A percentile compares a stretch with the other conserved stretches of the same genome.
Conservation (phyloP, 805 yeast genomes). For the Pichia cabralensis region DNA sequence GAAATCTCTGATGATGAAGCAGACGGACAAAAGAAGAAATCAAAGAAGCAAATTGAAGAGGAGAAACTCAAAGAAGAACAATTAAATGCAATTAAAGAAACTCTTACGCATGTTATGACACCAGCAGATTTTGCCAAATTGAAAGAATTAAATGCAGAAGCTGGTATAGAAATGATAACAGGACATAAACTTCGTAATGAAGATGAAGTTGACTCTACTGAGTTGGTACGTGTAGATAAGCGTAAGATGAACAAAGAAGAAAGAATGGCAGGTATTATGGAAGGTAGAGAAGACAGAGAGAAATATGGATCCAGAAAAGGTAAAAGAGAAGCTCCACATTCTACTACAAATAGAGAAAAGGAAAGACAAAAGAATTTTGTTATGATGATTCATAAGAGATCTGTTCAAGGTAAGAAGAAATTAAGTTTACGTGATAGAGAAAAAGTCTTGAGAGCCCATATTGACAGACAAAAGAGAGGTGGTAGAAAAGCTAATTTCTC, state of each 20-base stretch:
- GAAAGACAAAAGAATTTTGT: slow-evolving; percentile 97
- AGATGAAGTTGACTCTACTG: slow-evolving; percentile 72
- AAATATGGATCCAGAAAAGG: slow-evolving; percentile 85
- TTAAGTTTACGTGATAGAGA: slow-evolving; percentile 87
- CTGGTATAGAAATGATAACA: slow-evolving; percentile 75
- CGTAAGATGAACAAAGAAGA: slow-evolving; percentile 86
- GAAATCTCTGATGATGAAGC: slow-evolving; percentile 38
- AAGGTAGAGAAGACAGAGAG: slow-evolving; percentile 90
- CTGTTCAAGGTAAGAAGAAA: slow-evolving; percentile 90
- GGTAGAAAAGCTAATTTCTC: too few relatives aligned
- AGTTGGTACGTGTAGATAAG: slow-evolving; percentile 68
- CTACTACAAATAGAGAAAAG: slow-evolving; percentile 93
- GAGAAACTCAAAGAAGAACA: slow-evolving; percentile 25
- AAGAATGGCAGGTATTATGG: slow-evolving; percentile 74
- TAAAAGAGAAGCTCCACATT: slow-evolving; percentile 63
- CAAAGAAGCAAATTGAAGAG: slow-evolving; percentile 23
- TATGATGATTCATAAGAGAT: slow-evolving; percentile 94
- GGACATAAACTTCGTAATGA: slow-evolving; percentile 55
- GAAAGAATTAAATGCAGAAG: slow-evolving; percentile 75
- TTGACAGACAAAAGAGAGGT: slow-evolving; percentile 74
- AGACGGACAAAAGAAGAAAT: slow-evolving; percentile 23
- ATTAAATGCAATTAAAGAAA: slow-evolving; percentile 48
- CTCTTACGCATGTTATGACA: slow-evolving; percentile 50
- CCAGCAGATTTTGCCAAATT: slow-evolving; percentile 97
- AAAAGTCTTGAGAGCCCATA: slow-evolving; percentile 74